Base-by-base conservation (phyloP, 148 eudicot genomes). In the Rhododendron ferrugineum region DNA sequence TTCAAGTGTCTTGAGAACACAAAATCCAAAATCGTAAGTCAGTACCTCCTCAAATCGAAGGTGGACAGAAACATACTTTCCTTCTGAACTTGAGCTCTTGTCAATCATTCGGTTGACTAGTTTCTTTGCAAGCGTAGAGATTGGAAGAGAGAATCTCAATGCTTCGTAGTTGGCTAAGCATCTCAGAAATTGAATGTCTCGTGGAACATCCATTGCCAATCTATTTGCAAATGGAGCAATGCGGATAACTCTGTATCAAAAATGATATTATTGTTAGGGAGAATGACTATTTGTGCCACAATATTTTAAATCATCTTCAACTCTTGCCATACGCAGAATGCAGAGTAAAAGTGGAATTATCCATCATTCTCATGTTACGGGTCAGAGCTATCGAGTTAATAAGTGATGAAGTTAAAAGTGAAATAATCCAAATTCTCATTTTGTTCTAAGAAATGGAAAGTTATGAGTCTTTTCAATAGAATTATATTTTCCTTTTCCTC, bases 31-130 rank as follows among this genome's bases (percentile, higher is more conserved):
- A 20, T 34, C 9, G 4, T 36, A 76, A 85, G 54, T 26, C 36
- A 1, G 66, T 72, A 95, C 98, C 98, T 95, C 98, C 89, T 95
- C 98, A 88, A 95, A 95, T 15, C 98, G 95, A 82, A 95, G 97
- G 88, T 95, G 98, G 78, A 95, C 85, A 15, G 98, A 92, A 68
- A 94, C 87, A 79, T 94, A 95, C 85, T 92, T 93, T 73, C 98
- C 95, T 20, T 89, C 89, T 34, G 88, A 85, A 79, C 47, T 85
- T 78, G 90, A 80, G 87, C 95, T 95, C 92, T 89, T 92, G 73
- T 85, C 85, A 83, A 86, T 89, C 94, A 95, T 92, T 78, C 92
- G 82, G 70, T 88, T 90, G 82, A 94, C 89, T 79, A 95, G 36
- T 81, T 85, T 84, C 44, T 88, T 91, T 20, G 94, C 98, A 73